These are phyloP conservation scores for Epithemia pelagica DNA, from an alignment of 108 stramenopile species.

Conservation along the genomic window DNA sequence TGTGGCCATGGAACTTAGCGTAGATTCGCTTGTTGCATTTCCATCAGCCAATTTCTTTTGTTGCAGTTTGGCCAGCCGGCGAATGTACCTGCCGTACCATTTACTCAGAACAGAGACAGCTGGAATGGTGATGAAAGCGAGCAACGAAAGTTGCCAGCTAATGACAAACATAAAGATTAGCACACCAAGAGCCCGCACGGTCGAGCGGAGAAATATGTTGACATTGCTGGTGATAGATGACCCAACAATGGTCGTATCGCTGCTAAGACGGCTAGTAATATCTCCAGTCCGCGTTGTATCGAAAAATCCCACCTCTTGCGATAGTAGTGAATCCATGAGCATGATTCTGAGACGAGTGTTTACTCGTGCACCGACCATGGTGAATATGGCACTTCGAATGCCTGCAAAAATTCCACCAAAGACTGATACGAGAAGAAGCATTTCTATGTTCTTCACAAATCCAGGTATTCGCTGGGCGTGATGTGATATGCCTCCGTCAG, in stretches of 20 bases:
- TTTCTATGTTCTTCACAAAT: constrained; percentile 34
- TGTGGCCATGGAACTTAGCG: constrained; percentile 62
- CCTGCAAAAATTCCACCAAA: constrained; percentile 53
- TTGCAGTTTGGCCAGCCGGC: constrained; percentile 55
- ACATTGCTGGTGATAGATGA: constrained; percentile 75
- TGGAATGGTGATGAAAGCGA: constrained; percentile 75
- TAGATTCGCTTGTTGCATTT: constrained; percentile 61
- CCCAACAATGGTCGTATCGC: constrained; percentile 73
- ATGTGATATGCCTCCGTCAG: constrained; percentile 15
- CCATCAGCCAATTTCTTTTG: constrained; percentile 79
- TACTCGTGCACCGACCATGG: constrained; percentile 52
- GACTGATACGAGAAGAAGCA: constrained; percentile 33
- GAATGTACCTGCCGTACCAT: constrained; percentile 62
- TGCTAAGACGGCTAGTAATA: constrained; percentile 64
- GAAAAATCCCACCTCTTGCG: constrained; percentile 72
- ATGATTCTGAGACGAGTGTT: constrained; percentile 51
- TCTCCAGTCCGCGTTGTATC: constrained; percentile 71
- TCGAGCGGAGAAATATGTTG: constrained; percentile 63
- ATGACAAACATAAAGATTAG: constrained; percentile 74
- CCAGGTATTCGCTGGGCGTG: constrained; percentile 17
- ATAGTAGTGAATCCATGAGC: constrained; percentile 58
- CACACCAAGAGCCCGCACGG: constrained; percentile 64
- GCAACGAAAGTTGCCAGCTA: constrained; percentile 57
- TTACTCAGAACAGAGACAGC: constrained; percentile 56
- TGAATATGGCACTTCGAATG: constrained; percentile 56